Conservation (phyloP, 169 alveolate species). For the Plasmodium malariae region DNA sequence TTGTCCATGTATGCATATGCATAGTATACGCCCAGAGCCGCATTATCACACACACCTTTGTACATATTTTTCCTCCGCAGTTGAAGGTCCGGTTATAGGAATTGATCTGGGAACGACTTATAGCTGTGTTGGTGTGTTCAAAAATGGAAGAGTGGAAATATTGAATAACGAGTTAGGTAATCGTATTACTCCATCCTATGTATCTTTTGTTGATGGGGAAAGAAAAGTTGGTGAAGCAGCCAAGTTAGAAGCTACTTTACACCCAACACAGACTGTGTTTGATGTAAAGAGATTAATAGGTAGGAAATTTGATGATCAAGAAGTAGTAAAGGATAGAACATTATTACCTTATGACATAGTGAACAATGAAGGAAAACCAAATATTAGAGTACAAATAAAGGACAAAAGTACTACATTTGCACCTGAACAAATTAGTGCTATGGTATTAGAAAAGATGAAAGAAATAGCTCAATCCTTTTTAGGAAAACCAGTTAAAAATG, state of each 20-base stretch:
- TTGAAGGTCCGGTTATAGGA: constrained; percentile 96
- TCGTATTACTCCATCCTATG: constrained; percentile 98
- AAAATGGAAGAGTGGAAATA: constrained; percentile 98
- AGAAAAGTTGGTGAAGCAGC: constrained; percentile 98
- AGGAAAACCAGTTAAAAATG: constrained; percentile 96
- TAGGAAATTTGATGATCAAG: constrained; percentile 95
- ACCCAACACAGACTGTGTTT: constrained; percentile 97
- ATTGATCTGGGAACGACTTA: constrained; percentile 99
- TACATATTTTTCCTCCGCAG: constrained; percentile 29
- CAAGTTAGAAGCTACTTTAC: constrained; percentile 96
- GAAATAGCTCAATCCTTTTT: constrained; percentile 97
- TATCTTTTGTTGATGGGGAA: constrained; percentile 97
- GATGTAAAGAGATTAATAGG: constrained; percentile 99
- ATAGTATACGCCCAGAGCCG: too few species aligned
- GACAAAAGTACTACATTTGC: constrained; percentile 94
- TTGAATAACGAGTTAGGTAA: constrained; percentile 94
- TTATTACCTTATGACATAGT: constrained; percentile 96
- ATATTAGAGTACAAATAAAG: constrained; percentile 93
- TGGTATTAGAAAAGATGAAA: constrained; percentile 97
- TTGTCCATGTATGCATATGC: too few species aligned
- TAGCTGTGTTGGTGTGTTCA: constrained; percentile 98
- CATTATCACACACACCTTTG: too few species aligned
- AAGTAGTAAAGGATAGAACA: constrained; percentile 96
- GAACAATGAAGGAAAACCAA: constrained; percentile 95
- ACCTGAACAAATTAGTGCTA: constrained; percentile 99